Conservation (phyloP, 2,329 filamentous ascomycete species). For the Aulographum hederae region DNA sequence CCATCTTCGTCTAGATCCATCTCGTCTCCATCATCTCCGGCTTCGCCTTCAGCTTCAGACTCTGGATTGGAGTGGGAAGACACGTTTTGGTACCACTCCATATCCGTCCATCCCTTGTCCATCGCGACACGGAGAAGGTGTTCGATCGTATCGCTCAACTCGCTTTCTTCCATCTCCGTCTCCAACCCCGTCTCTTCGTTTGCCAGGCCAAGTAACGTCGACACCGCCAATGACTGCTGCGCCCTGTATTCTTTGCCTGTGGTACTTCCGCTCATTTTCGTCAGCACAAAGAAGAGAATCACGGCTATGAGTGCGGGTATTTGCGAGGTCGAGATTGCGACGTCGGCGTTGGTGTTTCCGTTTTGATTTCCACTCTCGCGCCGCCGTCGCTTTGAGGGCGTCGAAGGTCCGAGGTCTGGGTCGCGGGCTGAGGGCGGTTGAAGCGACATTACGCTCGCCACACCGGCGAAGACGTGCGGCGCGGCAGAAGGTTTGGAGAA, state of each 20-base stretch:
- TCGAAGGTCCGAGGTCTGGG: conserved; percentile 1
- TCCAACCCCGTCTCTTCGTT: conserved; percentile 24
- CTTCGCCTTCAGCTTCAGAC: conserved; percentile 1
- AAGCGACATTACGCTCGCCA: conserved; percentile 37
- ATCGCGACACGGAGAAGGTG: conserved; percentile 4
- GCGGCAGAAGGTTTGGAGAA: conserved; percentile 43
- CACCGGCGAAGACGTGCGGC: conserved; percentile 57
- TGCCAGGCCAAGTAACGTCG: conserved; percentile 26
- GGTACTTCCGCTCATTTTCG: conserved; percentile 23
- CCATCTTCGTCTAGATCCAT: conserved; percentile 19
- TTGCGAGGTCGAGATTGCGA: too few species aligned
- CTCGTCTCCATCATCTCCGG: conserved; percentile 10
- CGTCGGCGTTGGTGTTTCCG: conserved; percentile 10
- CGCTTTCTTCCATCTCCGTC: not conserved
- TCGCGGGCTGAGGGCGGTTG: conserved; percentile 15
- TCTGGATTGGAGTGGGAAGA: too few species aligned
- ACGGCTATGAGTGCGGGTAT: conserved; percentile 38
- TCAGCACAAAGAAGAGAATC: conserved; percentile 40
- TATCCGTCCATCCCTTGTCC: conserved; percentile 6
- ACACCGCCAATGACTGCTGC: not conserved
- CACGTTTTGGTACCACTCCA: conserved; percentile 8
- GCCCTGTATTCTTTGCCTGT: conserved; percentile 3
- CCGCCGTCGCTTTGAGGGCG: not conserved
- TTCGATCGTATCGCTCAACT: conserved; percentile 26
- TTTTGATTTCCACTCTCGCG: conserved; percentile 1